Conservation (phyloP, 345 rosid genomes). For the Firmiana major region DNA sequence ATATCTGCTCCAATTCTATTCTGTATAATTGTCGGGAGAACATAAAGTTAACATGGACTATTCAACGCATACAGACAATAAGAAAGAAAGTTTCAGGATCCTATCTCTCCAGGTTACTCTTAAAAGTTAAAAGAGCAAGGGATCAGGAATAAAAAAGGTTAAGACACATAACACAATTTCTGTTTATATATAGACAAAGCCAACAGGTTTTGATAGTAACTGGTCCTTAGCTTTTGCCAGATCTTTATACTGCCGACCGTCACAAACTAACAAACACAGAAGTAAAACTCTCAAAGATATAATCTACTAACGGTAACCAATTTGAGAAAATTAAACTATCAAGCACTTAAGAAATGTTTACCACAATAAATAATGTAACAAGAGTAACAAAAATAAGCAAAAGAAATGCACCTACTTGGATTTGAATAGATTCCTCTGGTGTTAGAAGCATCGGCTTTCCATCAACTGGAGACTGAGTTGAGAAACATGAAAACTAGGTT, state of each 20-base stretch:
- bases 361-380: background rate
- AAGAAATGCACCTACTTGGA: conserved; percentile 47
- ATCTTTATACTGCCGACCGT: background rate
- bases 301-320: background rate
- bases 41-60: conserved; percentile 9
- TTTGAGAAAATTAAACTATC: background rate
- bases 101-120: background rate
- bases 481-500: conserved; percentile 26
- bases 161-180: background rate
- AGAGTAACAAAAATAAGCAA: background rate
- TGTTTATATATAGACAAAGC: background rate
- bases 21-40: conserved; percentile 35
- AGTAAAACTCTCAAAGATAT: background rate
- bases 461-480: conserved; percentile 69
- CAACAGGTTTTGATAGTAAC: background rate
- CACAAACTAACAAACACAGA: background rate
- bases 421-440: conserved; percentile 83
- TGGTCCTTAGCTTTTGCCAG: background rate
- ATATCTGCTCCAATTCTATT: conserved; percentile 85
- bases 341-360: background rate
- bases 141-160: background rate
- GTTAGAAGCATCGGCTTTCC: conserved; percentile 84
- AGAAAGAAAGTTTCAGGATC: background rate
- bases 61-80: background rate
- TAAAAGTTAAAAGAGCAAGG: background rate